Base-by-base conservation (phyloP, 1,284 basidiomycete species). In the Pisolithus thermaeus region DNA sequence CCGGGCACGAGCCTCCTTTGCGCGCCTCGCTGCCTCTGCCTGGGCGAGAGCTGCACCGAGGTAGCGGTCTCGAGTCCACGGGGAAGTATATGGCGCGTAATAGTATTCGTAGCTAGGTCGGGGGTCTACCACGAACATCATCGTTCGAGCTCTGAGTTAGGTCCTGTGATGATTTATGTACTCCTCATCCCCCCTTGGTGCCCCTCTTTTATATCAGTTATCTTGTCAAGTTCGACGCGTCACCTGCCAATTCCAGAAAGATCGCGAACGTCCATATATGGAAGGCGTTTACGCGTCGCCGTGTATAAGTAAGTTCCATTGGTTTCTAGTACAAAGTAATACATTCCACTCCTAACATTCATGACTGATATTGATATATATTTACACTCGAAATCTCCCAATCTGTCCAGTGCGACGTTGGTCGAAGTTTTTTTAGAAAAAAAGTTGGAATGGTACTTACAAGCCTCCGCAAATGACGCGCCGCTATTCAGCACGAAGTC, bases 301-400 rank as follows among this genome's bases (percentile, higher is more conserved):
- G 12, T 35, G 32, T 14, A 14, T 35, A 35, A 35, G 32, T 12
- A 35, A 35, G 32, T 35, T 35, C 32, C 32, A 35, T 35, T 35
- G 32, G 32, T 14, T 35, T 35, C 32, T 35, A 35, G 14, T 35
- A 35, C 32, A 35, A 35, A 35, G 16, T 35, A 35, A 14, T 35
- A 35, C 12, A 35, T 43, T 20, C 46, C 49, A 44, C 4, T 1
- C 56, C 49, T 45, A 55, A 37, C 59, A 35, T 27, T 50, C 56
- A 51, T 36, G 54, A 61, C 22, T 60, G 55, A 45, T 69, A 52
- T 52, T 81, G 75, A 67, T 83, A 90, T 56, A 90, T 77, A 69
- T 81, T 79, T 51, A 90, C 79, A 63, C 77, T 81, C 57, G 75
- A 75, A 38, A 90, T 79, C 68, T 90, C 86, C 88, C 87, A 90